A percentile compares a stretch with the other conserved stretches of the same genome.
These are phyloP conservation scores for Rhodosporidiobolus odoratus DNA, from an alignment of 768 basidiomycete genomes.

Conservation along the genomic window DNA sequence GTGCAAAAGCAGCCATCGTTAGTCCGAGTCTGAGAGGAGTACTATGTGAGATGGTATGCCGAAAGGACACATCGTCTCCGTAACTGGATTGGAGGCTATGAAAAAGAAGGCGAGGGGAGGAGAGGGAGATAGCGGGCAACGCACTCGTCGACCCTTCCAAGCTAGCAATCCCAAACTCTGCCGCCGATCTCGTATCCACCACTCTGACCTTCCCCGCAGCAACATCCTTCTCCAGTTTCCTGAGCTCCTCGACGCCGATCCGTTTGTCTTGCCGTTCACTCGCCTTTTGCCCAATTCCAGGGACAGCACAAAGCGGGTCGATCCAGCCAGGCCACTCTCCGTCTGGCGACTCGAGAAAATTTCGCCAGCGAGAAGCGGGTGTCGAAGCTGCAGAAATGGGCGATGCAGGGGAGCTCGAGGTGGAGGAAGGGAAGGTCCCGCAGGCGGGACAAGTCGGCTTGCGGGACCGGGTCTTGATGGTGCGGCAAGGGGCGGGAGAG, in stretches of 20 bases:
- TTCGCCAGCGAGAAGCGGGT: slow-evolving; percentile 10
- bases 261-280: not conserved
- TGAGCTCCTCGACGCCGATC: not conserved
- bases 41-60: not conserved
- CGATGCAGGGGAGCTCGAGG: not conserved
- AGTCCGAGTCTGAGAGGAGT: not conserved
- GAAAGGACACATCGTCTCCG: not conserved
- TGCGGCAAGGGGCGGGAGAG: slow-evolving; percentile 62
- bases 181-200: slow-evolving; percentile 27
- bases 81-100: not conserved
- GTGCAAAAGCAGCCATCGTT: not conserved
- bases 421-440: slow-evolving; percentile 47
- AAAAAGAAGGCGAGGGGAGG: not conserved
- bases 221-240: not conserved
- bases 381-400: not conserved
- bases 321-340: slow-evolving; percentile 23
- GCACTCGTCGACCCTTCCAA: slow-evolving; percentile 29
- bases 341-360: slow-evolving; percentile 11
- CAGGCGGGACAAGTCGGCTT: slow-evolving; percentile 72
- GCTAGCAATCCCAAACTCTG: slow-evolving; percentile 34
- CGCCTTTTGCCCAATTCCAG: slow-evolving; percentile 12
- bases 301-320: slow-evolving; percentile 25
- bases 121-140: not conserved
- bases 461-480: slow-evolving; percentile 69
- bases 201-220: not conserved